Base-by-base conservation (phyloP, 352 stramenopile species). In the Phytophthora litchii region DNA sequence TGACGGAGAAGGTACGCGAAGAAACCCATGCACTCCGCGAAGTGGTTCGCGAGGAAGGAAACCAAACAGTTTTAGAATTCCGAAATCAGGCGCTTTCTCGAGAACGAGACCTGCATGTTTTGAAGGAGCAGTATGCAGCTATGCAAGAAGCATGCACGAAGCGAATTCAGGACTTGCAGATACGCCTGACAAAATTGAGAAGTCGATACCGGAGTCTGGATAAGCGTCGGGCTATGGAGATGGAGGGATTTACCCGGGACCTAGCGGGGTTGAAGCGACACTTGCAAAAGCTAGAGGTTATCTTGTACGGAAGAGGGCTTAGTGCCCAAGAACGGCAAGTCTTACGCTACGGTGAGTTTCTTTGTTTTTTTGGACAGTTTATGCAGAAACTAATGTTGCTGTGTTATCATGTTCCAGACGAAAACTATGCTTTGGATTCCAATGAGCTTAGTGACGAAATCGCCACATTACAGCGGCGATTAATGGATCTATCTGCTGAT, bases 211-310 rank as follows among this genome's bases (percentile, higher is more conserved):
- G 65, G 2, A 82, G 60, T 47, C 51, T 94, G 6, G 83, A 92
- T 46, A 85, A 78, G 19, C 68, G 86, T 14, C 74, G 86, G 10
- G 72, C 80, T 1, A 88, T 94, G 81, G 86, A 94, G 52, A 92
- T 92, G 82, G 86, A 94, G 41, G 86, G 83, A 0, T 94, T 94
- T 56, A 87, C 79, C 14, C 62, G 83, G 5, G 85, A 92, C 37
- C 56, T 94, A 17, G 68, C 73, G 0, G 65, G 65, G 23, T 57
- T 92, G 27, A 89, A 85, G 61, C 64, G 79, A 1, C 73, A 92
- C 58, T 56, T 91, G 14, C 79, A 91, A 53, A 86, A 87, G 35
- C 66, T 94, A 16, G 85, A 94, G 46, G 72, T 83, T 19, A 74
- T 85, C 52, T 70, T 88, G 11, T 92, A 92, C 31, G 82, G 80